Base-by-base conservation (phyloP, 1,284 basidiomycete species). In the Heterobasidion occidentale region DNA sequence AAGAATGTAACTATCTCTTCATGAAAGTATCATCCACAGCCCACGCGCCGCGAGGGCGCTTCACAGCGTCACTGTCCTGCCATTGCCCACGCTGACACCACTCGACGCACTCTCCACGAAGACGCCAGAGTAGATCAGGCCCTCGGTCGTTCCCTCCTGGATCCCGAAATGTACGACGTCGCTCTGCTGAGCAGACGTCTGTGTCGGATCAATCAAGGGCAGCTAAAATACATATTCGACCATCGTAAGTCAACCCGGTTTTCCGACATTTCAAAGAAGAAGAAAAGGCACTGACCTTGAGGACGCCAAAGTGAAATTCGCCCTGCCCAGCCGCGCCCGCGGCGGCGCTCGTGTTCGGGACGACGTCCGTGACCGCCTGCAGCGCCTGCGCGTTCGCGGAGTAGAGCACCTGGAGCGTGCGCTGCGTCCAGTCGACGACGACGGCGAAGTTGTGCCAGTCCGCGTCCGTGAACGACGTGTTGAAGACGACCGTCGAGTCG, bases 391-490 rank as follows among this genome's bases (percentile, higher is more conserved):
- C 70, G 46, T 78, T 71, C 9, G 60, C 64, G 0, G 82, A 84
- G 64, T 81, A 83, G 50, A 76, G 75, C 5, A 78, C 74, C 9
- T 69, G 70, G 15, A 84, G 70, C 1, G 79, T 81, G 44, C 65
- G 69, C 19, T 72, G 66, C n/a, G 71, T 69, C 80, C 80, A 84
- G 65, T 83, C 78, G 36, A 83, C 74, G 57, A 76, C 74, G 44
- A 83, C 63, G 0, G 79, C 81, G 63, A 84, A 82, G 67, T 84
- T 84, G 65, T 84, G 81, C 81, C 82, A 84, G 8, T 63, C 62
- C 12, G 60, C 61, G 2, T 71, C 58, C 1, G 68, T 67, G 68
- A 84, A 83, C 0, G 76, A 71, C 0, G 76, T 73, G 15, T 67
- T 63, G 68, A 80, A 83, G 33, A 83, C 63, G 3, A 80, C 68